Conservation (phyloP, 1,284 basidiomycete species). For the Sporisorium iseilematis-ciliati region DNA sequence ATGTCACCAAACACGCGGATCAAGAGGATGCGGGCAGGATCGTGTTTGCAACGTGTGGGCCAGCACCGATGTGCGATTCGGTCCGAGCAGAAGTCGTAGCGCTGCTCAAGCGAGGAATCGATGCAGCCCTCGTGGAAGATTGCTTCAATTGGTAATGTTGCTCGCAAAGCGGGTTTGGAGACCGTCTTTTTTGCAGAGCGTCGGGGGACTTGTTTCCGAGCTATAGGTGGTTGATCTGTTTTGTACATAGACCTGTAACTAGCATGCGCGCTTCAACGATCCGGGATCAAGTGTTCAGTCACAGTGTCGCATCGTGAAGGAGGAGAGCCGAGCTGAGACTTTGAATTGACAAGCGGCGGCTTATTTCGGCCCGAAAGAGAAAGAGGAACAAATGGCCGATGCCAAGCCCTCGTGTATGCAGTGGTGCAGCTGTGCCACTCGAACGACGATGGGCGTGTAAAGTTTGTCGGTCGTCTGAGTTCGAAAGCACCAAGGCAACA, state of each 20-base stretch:
- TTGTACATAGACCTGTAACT: not conserved
- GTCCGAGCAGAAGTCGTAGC: slow-evolving; percentile 15
- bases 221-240: not conserved
- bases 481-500: not conserved
- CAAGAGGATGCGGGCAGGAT: slow-evolving; percentile 4
- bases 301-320: too few relatives aligned
- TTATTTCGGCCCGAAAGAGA: too few relatives aligned
- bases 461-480: not conserved
- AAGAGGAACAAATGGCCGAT: not conserved
- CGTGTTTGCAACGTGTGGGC: slow-evolving; percentile 29
- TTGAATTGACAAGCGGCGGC: too few relatives aligned
- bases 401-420: slow-evolving; percentile 1
- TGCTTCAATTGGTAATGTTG: slow-evolving; percentile 20
- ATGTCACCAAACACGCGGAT: slow-evolving; percentile 4
- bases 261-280: not conserved
- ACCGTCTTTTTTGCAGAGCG: not conserved
- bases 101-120: slow-evolving; percentile 13
- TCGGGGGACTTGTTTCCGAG: not conserved
- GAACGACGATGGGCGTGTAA: not conserved
- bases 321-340: too few relatives aligned
- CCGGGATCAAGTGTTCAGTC: too few relatives aligned
- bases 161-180: not conserved
- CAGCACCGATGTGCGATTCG: slow-evolving; percentile 23
- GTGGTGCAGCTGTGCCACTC: not conserved
- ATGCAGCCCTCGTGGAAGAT: slow-evolving; percentile 20